Evolutionary conservation across 306 rosid species (phyloP), one percentile per base, ranked within the genome.

Genomic region (Vigna unguiculata): DNA sequence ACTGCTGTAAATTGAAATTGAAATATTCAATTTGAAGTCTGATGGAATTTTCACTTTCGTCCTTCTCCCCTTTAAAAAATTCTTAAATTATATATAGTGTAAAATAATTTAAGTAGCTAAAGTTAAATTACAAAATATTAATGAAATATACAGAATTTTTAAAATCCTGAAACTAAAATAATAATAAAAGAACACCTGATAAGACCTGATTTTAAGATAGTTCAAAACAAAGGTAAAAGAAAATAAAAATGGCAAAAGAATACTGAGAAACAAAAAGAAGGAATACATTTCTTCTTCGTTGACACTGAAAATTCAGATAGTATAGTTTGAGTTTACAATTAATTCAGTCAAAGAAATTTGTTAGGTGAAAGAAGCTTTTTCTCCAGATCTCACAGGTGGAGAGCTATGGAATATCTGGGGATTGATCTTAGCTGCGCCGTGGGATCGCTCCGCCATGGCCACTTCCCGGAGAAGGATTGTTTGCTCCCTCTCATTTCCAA

Each of bases 401-500:
- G 15, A 25, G 40, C 59, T 7, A 83, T 83, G 86, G 84, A 83
- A 6, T 83, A 79, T 70, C 58, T 85, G 25, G 88, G 88, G 9
- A 85, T 85, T 58, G 88, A 85, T 64, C 20, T 81, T 84, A 79
- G 89, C 72, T 91, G 98, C 24, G 97, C 97, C 2, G 22, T 88
- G 17, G 91, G 82, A 72, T 87, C 97, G 47, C 92, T 94, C 52
- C 90, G 92, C 80, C 47, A 81, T 1, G 93, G 98, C 25, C 83
- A 88, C 28, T 77, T 96, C 57, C 99, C 99, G 1, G 87, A 87
- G 49, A 96, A 96, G 64, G 93, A 92, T 38, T 96, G 99, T 67
- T 76, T 96, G 83, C 96, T 96, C 3, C 98, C 98, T 61, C 91
- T 96, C 73, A 87, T 96, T 84, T 96, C 99, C 65, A 96, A 88